Evolutionary conservation across 1,284 basidiomycete genomes (phyloP).

Genomic region (Leccinum solheimii): DNA sequence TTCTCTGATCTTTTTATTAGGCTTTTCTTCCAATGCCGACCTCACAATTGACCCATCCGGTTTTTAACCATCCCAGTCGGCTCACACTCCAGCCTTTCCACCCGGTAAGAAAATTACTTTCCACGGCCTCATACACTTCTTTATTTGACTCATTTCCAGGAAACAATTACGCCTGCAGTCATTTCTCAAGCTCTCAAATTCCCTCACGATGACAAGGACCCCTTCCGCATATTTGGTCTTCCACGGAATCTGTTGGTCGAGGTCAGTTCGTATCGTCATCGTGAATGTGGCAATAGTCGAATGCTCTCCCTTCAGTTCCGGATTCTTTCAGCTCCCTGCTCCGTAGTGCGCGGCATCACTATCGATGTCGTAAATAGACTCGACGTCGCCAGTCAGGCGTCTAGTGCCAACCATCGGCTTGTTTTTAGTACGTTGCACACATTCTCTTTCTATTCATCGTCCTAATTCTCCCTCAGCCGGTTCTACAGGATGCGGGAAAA

Average conservation of each 20-base stretch:
- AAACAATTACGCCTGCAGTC: conserved; percentile 33
- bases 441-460: not conserved
- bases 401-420: conserved; percentile 44
- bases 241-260: conserved; percentile 66
- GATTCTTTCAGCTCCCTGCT: conserved; percentile 61
- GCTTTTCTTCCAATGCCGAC: conserved; percentile 35
- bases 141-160: conserved; percentile 12
- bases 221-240: conserved; percentile 60
- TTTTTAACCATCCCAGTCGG: conserved; percentile 53
- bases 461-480: conserved; percentile 56
- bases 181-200: conserved; percentile 34
- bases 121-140: not conserved
- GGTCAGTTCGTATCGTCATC: conserved; percentile 43
- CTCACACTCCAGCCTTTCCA: conserved; percentile 49
- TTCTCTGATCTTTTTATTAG: conserved; percentile 12
- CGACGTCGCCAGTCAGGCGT: conserved; percentile 49
- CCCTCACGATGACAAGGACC: conserved; percentile 45
- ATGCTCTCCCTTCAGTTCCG: conserved; percentile 51
- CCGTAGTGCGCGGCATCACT: conserved; percentile 67
- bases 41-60: conserved; percentile 51
- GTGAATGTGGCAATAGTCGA: not conserved
- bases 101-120: conserved; percentile 21
- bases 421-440: conserved; percentile 58
- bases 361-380: conserved; percentile 52
- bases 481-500: conserved; percentile 81